Conservation (phyloP, 1,284 basidiomycete genomes). For the Sporisorium sorghi region DNA sequence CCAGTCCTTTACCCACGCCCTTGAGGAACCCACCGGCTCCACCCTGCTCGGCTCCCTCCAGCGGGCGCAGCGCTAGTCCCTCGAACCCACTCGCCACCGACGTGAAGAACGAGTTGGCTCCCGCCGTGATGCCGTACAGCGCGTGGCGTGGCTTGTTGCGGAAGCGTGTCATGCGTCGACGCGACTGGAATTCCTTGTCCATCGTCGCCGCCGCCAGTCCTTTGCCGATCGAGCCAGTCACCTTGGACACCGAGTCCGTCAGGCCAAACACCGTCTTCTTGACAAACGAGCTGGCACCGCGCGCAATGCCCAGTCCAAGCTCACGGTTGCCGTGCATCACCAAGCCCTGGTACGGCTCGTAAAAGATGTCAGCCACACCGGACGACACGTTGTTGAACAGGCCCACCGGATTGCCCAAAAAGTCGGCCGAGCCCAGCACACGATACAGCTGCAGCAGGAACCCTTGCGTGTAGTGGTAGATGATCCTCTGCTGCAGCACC, state of each 20-base stretch:
- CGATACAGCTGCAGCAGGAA: conserved; percentile 93
- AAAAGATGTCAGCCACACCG: conserved; percentile 98
- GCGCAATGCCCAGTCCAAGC: conserved; percentile 94
- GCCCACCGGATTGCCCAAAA: conserved; percentile 84
- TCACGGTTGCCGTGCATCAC: conserved; percentile 98
- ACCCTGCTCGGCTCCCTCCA: conserved; percentile 94
- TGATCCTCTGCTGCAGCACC: conserved; percentile 85
- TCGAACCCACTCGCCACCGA: conserved; percentile 96
- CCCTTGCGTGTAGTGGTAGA: conserved; percentile 94
- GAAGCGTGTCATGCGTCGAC: conserved; percentile 85
- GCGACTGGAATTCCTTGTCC: conserved; percentile 93
- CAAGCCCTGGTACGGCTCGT: conserved; percentile 96
- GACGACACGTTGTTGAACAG: conserved; percentile 98
- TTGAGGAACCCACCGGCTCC: conserved; percentile 97
- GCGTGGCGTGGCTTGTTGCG: conserved; percentile 96
- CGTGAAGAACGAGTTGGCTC: conserved; percentile 91
- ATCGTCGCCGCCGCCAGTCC: conserved; percentile 96
- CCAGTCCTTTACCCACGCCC: conserved; percentile 94
- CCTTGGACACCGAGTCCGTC: conserved; percentile 94
- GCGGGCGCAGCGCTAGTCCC: conserved; percentile 93
- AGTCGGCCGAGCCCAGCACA: conserved; percentile 95
- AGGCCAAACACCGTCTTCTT: conserved; percentile 99
- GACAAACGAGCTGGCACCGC: conserved; percentile 91
- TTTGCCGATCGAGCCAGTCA: conserved; percentile 97
- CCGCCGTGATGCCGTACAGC: conserved; percentile 91